Evolutionary conservation across 768 basidiomycete species (phyloP), one percentile per base, ranked within the genome.

Genomic region (Trametes maxima): DNA sequence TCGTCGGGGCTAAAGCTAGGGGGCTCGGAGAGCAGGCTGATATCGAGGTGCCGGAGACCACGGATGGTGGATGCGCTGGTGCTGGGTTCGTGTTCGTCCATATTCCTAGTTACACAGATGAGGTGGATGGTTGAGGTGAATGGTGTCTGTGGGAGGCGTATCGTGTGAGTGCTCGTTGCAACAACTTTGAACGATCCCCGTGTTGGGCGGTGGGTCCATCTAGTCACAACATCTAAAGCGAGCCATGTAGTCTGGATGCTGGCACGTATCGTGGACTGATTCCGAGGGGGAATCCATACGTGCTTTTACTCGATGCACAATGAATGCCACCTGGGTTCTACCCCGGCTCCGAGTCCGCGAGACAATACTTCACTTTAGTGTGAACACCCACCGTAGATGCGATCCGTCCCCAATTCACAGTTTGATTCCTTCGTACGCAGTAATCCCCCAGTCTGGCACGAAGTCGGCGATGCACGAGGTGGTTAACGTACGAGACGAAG

Each of bases 11-110:
- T 8, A 14, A 22, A 5, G 28, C 59, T 35, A 33, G 36, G 33
- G 10, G 54, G 52, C 28, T 62, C 54, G 57, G 57, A 19, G 3
- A 57, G 54, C 47, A 56, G 45, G 55, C 48, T 37, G 57, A 60
- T 60, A 50, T 65, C 56, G 39, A 66, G 64, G 21, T 64, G 60
- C 36, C 55, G 63, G 4, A 68, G 58, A 28, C 66, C 62, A 13
- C 68, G 66, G 37, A 71, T 61, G 12, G 70, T 72, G 12, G 68
- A 67, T 28, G 59, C 68, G 48, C 70, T 72, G 4, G 69, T 67
- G 50, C 70, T 61, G 14, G 65, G 63, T 35, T 65, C 60, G 39
- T 60, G 57, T n/a, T 62, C 63, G 22, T 45, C 21, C 10, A 44
- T 24, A 7, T 14, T 4, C 11, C 24, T 39, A n/a, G n/a, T n/a